phyloP scores from a whole-genome alignment of 108 stramenopile species.

The Pseudonitzschia multiseries region DNA sequence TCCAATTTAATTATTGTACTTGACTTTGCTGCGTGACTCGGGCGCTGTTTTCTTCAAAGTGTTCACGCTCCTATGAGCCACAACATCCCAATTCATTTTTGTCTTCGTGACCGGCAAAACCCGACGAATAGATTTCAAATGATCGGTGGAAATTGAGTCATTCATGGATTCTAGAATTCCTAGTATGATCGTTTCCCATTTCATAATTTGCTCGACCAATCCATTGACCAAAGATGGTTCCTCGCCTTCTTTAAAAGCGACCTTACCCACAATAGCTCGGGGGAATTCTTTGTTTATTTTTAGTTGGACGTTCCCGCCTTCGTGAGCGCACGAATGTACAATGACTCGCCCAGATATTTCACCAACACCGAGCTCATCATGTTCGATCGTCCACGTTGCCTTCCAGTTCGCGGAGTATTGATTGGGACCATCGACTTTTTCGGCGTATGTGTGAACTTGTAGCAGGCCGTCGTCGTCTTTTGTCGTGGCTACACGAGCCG shows the following conservation, averaged over 20 bases:
- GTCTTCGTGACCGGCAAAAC: slow-evolving; percentile 82
- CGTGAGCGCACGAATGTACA: slow-evolving; percentile 50
- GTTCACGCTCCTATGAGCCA: slow-evolving; percentile 60
- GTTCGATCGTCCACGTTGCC: slow-evolving; percentile 39
- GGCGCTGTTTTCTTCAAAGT: slow-evolving; percentile 34
- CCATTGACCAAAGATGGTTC: slow-evolving; percentile 27
- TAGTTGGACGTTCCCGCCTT: slow-evolving; percentile 64
- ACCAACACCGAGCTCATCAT: slow-evolving; percentile 1
- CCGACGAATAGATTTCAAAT: slow-evolving; percentile 64
- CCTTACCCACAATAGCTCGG: neutral
- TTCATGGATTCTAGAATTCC: slow-evolving; percentile 50
- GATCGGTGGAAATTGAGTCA: slow-evolving; percentile 36
- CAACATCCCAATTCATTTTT: slow-evolving; percentile 87
- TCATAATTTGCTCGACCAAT: slow-evolving; percentile 46
- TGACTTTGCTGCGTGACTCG: slow-evolving; percentile 10
- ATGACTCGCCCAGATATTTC: slow-evolving; percentile 33
- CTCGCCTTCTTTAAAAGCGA: slow-evolving; percentile 39
- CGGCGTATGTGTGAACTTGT: slow-evolving; percentile 40
- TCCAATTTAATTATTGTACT: neutral
- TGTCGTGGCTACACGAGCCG: slow-evolving; percentile 1
- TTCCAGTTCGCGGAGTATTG: slow-evolving; percentile 51
- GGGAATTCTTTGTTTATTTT: slow-evolving; percentile 30
- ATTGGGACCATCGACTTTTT: slow-evolving; percentile 54
- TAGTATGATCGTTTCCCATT: slow-evolving; percentile 52
- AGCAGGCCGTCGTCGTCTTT: neutral